A percentile compares a stretch with the other conserved stretches of the same genome.
Conservation (phyloP, 805 yeast species). For the Nakazawaea populi region DNA sequence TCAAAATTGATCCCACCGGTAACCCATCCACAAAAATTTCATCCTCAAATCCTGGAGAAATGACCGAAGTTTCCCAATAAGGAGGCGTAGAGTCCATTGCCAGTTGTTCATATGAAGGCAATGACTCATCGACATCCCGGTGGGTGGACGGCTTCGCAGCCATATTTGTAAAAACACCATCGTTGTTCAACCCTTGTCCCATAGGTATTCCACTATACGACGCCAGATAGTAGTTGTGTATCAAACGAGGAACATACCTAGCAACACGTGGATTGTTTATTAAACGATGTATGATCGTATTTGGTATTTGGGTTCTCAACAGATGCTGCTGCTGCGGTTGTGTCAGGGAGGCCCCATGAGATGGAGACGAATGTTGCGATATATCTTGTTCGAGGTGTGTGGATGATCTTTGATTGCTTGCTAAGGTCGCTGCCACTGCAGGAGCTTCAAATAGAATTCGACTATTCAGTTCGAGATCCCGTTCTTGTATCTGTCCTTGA, state of each 20-base stretch:
- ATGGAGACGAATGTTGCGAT: neutral
- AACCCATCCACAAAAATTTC: conserved; percentile 92
- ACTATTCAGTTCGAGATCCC: neutral
- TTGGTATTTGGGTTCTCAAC: conserved; percentile 3
- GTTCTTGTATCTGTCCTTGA: neutral
- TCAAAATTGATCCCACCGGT: conserved; percentile 90
- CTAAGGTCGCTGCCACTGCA: too few species aligned
- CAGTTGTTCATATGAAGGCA: conserved; percentile 92
- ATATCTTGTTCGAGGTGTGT: too few species aligned
- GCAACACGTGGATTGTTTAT: conserved; percentile 7
- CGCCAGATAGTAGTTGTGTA: conserved; percentile 4
- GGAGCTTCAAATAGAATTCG: too few species aligned
- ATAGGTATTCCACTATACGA: conserved; percentile 7
- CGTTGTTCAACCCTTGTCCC: conserved; percentile 39
- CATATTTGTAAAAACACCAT: conserved; percentile 91
- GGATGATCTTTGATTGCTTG: too few species aligned
- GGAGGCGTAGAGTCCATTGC: conserved; percentile 93
- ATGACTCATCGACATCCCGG: conserved; percentile 44
- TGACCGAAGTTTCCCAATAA: conserved; percentile 88
- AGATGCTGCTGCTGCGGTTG: neutral
- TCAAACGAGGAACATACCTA: conserved; percentile 4
- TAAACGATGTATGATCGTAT: conserved; percentile 7
- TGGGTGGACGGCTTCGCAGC: conserved; percentile 79
- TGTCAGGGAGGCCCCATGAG: neutral
- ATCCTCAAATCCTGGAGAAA: conserved; percentile 76